Evolutionary conservation across 495 filamentous ascomycete genomes (phyloP).

Genomic region (Cetradonia linearis): DNA sequence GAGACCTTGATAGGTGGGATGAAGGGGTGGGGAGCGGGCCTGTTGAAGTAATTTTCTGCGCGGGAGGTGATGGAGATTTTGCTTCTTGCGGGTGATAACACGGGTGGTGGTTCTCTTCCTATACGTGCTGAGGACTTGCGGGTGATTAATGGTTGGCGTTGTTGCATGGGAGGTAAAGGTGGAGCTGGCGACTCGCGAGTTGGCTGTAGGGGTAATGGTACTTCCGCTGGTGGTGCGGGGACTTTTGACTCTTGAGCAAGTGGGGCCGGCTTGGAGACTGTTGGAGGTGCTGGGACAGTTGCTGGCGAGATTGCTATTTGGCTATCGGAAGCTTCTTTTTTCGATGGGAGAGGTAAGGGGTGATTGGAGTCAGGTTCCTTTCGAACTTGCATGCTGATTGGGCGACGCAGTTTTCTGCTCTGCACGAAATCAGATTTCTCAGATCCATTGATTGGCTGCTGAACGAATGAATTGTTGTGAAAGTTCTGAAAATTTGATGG

Average conservation of each 20-base stretch:
- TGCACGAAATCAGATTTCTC: background rate
- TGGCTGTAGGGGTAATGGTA: conserved; percentile 1
- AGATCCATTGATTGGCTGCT: background rate
- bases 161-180: conserved; percentile 8
- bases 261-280: background rate
- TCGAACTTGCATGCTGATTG: conserved; percentile 23
- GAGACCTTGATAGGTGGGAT: conserved; percentile 21
- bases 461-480: background rate
- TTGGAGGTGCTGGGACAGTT: background rate
- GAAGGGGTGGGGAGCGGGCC: conserved; percentile 17
- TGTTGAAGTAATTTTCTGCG: conserved; percentile 8
- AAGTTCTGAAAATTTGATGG: background rate
- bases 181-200: conserved; percentile 10
- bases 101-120: conserved; percentile 15
- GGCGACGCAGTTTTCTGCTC: conserved; percentile 14
- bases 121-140: conserved; percentile 9
- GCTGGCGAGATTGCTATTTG: background rate
- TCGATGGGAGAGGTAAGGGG: background rate
- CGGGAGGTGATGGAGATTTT: conserved; percentile 13
- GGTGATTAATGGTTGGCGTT: background rate
- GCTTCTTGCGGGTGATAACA: conserved; percentile 5
- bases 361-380: conserved; percentile 5
- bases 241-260: background rate
- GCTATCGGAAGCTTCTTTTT: background rate
- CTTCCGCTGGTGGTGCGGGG: background rate